Conservation (phyloP, 345 rosid genomes). For the Lumnitzera littorea region DNA sequence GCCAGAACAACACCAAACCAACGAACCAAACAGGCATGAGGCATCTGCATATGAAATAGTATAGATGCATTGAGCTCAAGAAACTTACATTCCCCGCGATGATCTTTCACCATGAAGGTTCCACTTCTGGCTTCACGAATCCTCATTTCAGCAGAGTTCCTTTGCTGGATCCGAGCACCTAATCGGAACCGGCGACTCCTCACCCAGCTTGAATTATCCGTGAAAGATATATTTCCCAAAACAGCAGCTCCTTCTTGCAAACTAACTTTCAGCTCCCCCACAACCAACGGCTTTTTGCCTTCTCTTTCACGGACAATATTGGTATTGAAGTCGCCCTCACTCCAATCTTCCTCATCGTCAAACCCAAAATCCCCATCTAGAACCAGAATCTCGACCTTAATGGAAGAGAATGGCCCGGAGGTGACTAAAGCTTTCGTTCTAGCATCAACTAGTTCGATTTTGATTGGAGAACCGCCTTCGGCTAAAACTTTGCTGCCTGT, state of each 20-base stretch:
- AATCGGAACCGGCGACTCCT: conserved; percentile 60
- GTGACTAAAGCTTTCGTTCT: conserved; percentile 20
- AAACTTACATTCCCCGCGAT: conserved; percentile 76
- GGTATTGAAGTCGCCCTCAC: conserved; percentile 28
- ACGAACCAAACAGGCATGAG: no score
- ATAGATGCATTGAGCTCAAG: not conserved
- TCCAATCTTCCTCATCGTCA: conserved; percentile 45
- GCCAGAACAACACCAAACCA: no score
- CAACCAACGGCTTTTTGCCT: conserved; percentile 60
- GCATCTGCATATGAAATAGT: not conserved
- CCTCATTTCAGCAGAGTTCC: conserved; percentile 22
- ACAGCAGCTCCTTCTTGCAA: conserved; percentile 42
- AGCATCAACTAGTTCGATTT: conserved; percentile 40
- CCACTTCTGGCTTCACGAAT: conserved; percentile 60
- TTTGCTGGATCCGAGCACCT: conserved; percentile 48
- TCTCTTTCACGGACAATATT: conserved; percentile 47
- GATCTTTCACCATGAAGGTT: conserved; percentile 70
- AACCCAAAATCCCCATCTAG: conserved; percentile 54
- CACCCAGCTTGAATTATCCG: conserved; percentile 87
- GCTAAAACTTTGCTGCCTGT: conserved; percentile 49
- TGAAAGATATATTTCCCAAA: conserved; percentile 37
- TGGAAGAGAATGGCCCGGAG: conserved; percentile 42
- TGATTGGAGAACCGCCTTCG: conserved; percentile 33
- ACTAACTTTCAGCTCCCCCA: conserved; percentile 43
- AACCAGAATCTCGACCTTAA: conserved; percentile 48